Percentiles rank a stretch among this genome's conserved stretches.
These are phyloP conservation scores for Phytophthora sansomeana DNA, from an alignment of 352 stramenopile genomes.

Conservation along the genomic window DNA sequence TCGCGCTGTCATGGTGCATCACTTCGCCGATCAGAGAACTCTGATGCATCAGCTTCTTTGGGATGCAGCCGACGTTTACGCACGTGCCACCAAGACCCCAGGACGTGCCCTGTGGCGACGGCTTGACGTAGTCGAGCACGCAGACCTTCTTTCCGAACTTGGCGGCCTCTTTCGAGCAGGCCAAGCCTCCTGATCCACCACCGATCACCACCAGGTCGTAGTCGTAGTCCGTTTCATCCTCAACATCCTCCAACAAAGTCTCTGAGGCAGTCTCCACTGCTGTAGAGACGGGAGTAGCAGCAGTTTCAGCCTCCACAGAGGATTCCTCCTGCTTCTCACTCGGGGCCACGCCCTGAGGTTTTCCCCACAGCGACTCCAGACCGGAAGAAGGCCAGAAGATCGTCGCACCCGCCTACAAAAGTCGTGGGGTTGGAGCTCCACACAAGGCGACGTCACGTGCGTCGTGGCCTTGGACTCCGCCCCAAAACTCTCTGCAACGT, in stretches of 20 bases:
- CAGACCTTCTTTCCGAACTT: conserved; percentile 95
- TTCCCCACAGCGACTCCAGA: conserved; percentile 42
- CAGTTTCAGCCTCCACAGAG: background rate
- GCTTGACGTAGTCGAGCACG: conserved; percentile 96
- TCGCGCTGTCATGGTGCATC: conserved; percentile 84
- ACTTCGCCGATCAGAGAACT: conserved; percentile 92
- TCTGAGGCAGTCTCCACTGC: background rate
- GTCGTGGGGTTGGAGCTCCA: conserved; percentile 61
- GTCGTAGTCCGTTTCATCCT: conserved; percentile 60
- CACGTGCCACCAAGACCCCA: conserved; percentile 97
- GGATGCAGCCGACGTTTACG: conserved; percentile 99
- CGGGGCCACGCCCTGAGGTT: conserved; percentile 7
- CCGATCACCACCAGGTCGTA: conserved; percentile 89
- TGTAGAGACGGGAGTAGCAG: conserved; percentile 2
- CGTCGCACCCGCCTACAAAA: conserved; percentile 79
- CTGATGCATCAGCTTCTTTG: conserved; percentile 99
- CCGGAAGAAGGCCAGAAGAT: conserved; percentile 69
- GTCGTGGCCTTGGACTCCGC: conserved; percentile 47
- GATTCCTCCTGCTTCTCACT: conserved; percentile 14
- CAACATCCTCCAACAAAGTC: background rate
- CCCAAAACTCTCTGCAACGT: conserved; percentile 51
- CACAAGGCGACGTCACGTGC: conserved; percentile 75
- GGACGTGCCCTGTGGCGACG: conserved; percentile 86
- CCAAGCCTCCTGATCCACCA: conserved; percentile 90
- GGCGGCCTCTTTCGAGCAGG: conserved; percentile 95